Conservation (phyloP, 148 eudicot species). For the Nepenthes mirabilis region DNA sequence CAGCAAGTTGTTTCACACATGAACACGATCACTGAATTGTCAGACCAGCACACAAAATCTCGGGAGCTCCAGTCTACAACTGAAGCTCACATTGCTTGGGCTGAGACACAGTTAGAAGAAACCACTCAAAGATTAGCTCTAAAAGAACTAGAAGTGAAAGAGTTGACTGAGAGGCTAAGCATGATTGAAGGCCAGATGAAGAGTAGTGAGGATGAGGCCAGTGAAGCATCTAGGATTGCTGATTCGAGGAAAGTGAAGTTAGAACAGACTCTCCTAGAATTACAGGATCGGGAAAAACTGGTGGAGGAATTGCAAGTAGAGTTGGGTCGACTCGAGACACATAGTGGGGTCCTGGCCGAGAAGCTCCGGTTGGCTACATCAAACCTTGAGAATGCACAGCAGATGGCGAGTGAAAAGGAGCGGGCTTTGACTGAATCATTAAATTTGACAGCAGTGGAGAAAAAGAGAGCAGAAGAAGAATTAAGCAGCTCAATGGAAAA, state of each 20-base stretch:
- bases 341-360: constrained; percentile 22
- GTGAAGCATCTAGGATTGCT: constrained; percentile 28
- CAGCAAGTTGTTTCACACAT: constrained; percentile 58
- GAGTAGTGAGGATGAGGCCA: constrained; percentile 31
- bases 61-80: constrained; percentile 44
- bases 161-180: constrained; percentile 31
- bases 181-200: constrained; percentile 35
- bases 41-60: constrained; percentile 52
- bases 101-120: constrained; percentile 42
- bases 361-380: too few species aligned
- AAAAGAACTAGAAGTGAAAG: constrained; percentile 45
- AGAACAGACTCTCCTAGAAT: constrained; percentile 31
- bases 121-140: constrained; percentile 27
- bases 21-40: constrained; percentile 54
- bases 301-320: constrained; percentile 36
- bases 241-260: constrained; percentile 46
- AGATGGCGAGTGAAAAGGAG: too few species aligned
- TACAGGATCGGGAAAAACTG: constrained; percentile 37
- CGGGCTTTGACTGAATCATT: constrained; percentile 27
- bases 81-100: constrained; percentile 40
- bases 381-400: too few species aligned
- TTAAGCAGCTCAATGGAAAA: constrained; percentile 21
- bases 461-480: constrained; percentile 28
- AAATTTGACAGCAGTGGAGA: constrained; percentile 33
- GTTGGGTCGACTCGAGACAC: constrained; percentile 21